Percentiles rank a stretch among this genome's conserved stretches.
Conservation (phyloP, 495 filamentous ascomycete genomes). For the Podospora anserina region DNA sequence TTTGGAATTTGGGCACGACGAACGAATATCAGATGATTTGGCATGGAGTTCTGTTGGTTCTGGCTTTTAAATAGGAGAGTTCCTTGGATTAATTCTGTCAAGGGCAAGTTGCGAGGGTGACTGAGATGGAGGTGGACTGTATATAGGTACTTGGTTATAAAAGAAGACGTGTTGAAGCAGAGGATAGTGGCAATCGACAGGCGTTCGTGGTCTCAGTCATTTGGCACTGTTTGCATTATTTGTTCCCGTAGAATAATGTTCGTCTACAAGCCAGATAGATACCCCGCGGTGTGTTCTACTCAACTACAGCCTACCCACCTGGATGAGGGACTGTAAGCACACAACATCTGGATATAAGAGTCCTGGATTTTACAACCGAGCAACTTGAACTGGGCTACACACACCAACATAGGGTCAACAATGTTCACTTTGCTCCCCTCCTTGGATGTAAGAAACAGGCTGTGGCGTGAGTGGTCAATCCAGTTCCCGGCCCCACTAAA, state of each 20-base stretch:
- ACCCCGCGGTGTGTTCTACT: background rate
- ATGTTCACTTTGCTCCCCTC: background rate
- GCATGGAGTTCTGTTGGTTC: background rate
- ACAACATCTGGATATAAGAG: background rate
- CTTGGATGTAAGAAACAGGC: background rate
- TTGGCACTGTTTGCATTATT: background rate
- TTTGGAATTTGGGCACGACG: background rate
- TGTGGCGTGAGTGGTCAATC: background rate
- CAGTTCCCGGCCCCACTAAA: constrained; percentile 29
- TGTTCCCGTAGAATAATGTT: too few relatives aligned
- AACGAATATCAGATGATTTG: background rate
- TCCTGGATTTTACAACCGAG: background rate
- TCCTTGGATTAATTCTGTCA: background rate
- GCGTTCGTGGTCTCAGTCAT: background rate
- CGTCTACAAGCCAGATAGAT: background rate
- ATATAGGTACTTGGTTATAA: background rate
- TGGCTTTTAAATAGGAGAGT: background rate
- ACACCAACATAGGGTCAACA: background rate
- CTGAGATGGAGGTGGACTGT: background rate
- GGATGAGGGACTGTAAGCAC: background rate
- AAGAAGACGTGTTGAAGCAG: background rate
- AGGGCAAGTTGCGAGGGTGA: too few relatives aligned
- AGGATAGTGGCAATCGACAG: background rate
- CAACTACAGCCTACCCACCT: background rate
- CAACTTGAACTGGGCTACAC: background rate